Base-by-base conservation (phyloP, 192 early-diverging fungal genomes). In the Coemansia sp. region DNA sequence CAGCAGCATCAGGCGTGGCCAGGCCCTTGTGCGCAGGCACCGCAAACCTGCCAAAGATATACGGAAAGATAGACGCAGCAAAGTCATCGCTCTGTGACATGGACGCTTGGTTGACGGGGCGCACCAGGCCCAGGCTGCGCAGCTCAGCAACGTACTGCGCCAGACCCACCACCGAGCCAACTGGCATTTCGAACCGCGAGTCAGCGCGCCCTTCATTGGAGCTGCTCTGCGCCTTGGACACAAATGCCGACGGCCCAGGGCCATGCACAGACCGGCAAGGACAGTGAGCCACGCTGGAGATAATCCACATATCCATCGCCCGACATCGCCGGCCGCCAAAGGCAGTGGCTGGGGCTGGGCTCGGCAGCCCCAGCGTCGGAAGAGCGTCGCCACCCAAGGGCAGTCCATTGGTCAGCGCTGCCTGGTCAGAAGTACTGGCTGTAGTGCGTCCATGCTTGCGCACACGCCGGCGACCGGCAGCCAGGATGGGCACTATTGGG, bases 1-100 rank as follows among this genome's bases (percentile, higher is more conserved):
- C 76, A 0, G 76, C 76, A 4, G 66, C 65, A 36, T 59, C 59
- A 8, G 76, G 58, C 0, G 76, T 70, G 1, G 66, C 65, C 37
- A 65, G 62, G 3, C 48, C 66, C 24, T 62, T 66, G 36, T 78
- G 58, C 22, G 63, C 70, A 0, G 76, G 76, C 58, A 65, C 55
- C 0, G 76, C 68, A 44, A 78, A 65, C 22, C 76, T 64, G 7
- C 76, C 76, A 56, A 78, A 78, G n/a, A 78, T 65, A 21, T 72
- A 43, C 4, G 76, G 76, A 26, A 78, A 56, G 27, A 78, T 70
- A 0, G 66, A 63, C 1, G 70, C 62, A 3, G 76, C 22, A 3
- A 70, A 66, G 34, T 77, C 69, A 19, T 61, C 70, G 0, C 58
- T 27, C 54, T 52, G 42, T 9, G 62, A 65, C 4, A 61, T 63